Percentiles rank a stretch among this genome's conserved stretches.
Evolutionary conservation across 2,329 filamentous ascomycete genomes (phyloP).

Genomic region (Pestalotiopsis sp.): DNA sequence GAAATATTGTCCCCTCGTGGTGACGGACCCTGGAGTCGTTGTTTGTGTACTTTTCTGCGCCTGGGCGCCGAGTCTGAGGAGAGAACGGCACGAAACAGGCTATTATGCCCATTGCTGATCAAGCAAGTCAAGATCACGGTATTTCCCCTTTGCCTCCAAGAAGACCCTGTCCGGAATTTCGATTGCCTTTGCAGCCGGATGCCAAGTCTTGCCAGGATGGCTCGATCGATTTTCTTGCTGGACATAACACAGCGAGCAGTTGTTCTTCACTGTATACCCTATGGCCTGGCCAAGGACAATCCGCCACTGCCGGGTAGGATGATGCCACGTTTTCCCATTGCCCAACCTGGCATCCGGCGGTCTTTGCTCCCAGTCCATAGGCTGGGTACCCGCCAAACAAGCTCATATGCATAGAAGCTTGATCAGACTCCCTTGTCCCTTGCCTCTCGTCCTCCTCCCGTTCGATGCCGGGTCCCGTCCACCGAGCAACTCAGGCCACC

Average conservation of each 20-base stretch:
- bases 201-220: neutral
- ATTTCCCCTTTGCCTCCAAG: neutral
- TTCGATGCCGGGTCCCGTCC: neutral
- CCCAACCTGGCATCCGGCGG: neutral
- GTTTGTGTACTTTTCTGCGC: neutral
- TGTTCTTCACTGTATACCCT: too few species aligned
- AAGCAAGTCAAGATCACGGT: neutral
- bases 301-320: neutral
- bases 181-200: neutral
- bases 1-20: neutral
- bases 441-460: neutral
- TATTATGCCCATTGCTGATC: conserved; percentile 4
- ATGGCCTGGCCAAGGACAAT: conserved; percentile 18
- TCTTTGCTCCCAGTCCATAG: neutral
- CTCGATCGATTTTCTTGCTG: neutral
- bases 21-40: neutral
- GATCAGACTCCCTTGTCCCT: neutral
- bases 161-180: neutral
- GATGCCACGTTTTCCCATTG: neutral
- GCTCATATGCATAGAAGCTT: conserved; percentile 12
- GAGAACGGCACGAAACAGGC: conserved; percentile 9
- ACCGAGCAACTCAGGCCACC: conserved; percentile 32
- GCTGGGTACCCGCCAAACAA: conserved; percentile 9
- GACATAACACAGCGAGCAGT: neutral
- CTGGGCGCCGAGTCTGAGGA: neutral